These are phyloP conservation scores for Fusarium sp. DNA, from an alignment of 2,329 filamentous ascomycete species.

Conservation along the genomic window DNA sequence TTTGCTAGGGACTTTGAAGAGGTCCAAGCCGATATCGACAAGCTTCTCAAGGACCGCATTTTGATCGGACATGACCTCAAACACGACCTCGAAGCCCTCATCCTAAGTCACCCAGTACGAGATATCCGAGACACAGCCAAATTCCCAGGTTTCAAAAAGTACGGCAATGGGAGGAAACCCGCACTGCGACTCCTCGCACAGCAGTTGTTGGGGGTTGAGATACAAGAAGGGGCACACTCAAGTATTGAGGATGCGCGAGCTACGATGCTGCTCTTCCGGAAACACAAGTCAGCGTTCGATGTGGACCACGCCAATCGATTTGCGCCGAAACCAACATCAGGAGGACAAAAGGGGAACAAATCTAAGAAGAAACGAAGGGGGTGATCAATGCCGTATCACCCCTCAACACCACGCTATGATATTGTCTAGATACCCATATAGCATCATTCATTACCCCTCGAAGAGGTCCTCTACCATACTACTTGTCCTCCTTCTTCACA, in stretches of 20 bases:
- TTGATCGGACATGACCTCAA: conserved; percentile 87
- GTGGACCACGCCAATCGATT: conserved; percentile 79
- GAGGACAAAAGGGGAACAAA: conserved; percentile 53
- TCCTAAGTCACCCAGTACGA: conserved; percentile 80
- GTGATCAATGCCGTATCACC: not conserved
- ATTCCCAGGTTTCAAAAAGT: conserved; percentile 78
- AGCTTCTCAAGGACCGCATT: conserved; percentile 76
- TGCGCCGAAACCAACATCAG: conserved; percentile 50
- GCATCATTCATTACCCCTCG: not conserved
- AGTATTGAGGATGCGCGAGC: conserved; percentile 85
- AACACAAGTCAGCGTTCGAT: conserved; percentile 88
- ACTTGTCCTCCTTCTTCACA: too few species aligned
- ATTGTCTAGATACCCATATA: conserved; percentile 38
- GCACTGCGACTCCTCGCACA: conserved; percentile 70
- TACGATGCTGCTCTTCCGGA: conserved; percentile 88
- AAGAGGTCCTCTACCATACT: not conserved
- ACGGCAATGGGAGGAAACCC: conserved; percentile 75
- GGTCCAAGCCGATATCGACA: conserved; percentile 79
- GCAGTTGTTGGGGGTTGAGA: conserved; percentile 70
- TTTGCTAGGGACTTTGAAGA: conserved; percentile 78
- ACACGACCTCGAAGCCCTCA: conserved; percentile 81
- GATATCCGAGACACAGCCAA: conserved; percentile 89
- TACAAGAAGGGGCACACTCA: conserved; percentile 73
- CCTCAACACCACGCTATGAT: not conserved
- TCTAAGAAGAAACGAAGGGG: conserved; percentile 55